phyloP scores from a whole-genome alignment of 805 yeast genomes.

The Saccharomycopsis sp. region DNA sequence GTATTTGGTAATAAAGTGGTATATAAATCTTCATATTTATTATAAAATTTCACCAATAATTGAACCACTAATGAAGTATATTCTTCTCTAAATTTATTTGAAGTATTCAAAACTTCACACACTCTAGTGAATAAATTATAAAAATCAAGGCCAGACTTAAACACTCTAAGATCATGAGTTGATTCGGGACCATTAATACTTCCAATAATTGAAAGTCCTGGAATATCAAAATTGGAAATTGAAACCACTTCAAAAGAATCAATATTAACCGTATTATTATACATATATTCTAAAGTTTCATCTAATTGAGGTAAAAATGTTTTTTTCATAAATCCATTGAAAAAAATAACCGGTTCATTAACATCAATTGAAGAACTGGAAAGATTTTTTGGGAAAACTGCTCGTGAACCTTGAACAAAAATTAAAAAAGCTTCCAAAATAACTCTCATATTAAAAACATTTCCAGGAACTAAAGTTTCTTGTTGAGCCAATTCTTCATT shows the following conservation, averaged over 20 bases:
- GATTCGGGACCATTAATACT: slow-evolving; percentile 1
- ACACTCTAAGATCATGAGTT: slow-evolving; percentile 21
- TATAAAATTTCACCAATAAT: slow-evolving; percentile 28
- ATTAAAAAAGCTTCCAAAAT: slow-evolving; percentile 63
- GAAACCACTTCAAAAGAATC: slow-evolving; percentile 24
- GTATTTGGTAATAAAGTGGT: slow-evolving; percentile 21
- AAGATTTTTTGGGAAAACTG: slow-evolving; percentile 27
- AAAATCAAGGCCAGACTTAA: slow-evolving; percentile 36
- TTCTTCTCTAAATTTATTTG: slow-evolving; percentile 44
- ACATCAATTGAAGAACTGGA: slow-evolving; percentile 16
- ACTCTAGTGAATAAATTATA: slow-evolving; percentile 35
- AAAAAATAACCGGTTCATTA: slow-evolving; percentile 35
- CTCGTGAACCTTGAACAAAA: slow-evolving; percentile 50
- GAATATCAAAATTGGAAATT: slow-evolving; percentile 18
- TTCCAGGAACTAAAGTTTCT: slow-evolving; percentile 56
- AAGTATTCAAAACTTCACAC: slow-evolving; percentile 48
- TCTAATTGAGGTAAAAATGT: slow-evolving; percentile 58
- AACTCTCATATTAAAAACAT: slow-evolving; percentile 70
- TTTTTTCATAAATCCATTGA: slow-evolving; percentile 51
- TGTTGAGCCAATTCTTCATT: slow-evolving; percentile 49
- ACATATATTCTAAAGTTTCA: slow-evolving; percentile 41
- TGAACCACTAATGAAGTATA: slow-evolving; percentile 37
- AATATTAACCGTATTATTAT: slow-evolving; percentile 35
- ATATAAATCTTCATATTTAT: slow-evolving; percentile 25
- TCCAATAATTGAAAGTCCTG: slow-evolving; percentile 18